Evolutionary conservation across 2,329 filamentous ascomycete genomes (phyloP).

Genomic region (Colletotrichum gloeosporioides): DNA sequence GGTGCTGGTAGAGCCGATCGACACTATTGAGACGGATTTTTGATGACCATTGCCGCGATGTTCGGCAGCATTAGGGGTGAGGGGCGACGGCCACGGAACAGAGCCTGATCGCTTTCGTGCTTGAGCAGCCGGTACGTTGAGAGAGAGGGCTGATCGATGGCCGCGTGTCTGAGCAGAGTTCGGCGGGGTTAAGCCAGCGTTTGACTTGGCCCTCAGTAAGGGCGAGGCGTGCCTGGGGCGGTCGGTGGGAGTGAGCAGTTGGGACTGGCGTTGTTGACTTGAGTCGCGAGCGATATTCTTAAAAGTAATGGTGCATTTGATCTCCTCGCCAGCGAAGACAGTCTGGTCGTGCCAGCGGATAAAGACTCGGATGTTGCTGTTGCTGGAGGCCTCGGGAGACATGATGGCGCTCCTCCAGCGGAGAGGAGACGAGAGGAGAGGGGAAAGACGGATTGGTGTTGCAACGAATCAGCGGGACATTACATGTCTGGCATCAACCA

Average conservation of each 20-base stretch:
- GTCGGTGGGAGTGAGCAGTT: slow-evolving; percentile 22
- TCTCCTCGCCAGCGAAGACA: slow-evolving; percentile 94
- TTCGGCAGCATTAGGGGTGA: slow-evolving; percentile 30
- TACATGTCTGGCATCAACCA: slow-evolving; percentile 20
- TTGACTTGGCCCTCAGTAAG: slow-evolving; percentile 47
- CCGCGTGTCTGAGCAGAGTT: slow-evolving; percentile 50
- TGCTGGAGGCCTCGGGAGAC: slow-evolving; percentile 58
- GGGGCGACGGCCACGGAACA: slow-evolving; percentile 48
- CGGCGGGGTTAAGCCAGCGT: slow-evolving; percentile 51
- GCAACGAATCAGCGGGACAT: slow-evolving; percentile 12
- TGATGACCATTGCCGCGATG: slow-evolving; percentile 66
- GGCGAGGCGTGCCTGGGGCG: slow-evolving; percentile 41
- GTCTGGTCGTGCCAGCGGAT: slow-evolving; percentile 94
- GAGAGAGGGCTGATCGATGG: slow-evolving; percentile 72
- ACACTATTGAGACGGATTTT: slow-evolving; percentile 83
- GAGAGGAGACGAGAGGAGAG: background rate
- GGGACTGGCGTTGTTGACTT: slow-evolving; percentile 33
- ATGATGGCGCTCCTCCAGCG: slow-evolving; percentile 40
- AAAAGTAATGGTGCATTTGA: slow-evolving; percentile 96
- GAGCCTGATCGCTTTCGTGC: slow-evolving; percentile 52
- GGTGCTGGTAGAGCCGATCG: slow-evolving; percentile 65
- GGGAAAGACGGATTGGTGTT: background rate
- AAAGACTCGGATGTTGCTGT: slow-evolving; percentile 91
- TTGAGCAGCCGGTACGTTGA: slow-evolving; percentile 57
- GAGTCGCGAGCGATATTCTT: slow-evolving; percentile 74